These are phyloP conservation scores for Alternaria sp. DNA, from an alignment of 2,329 filamentous ascomycete genomes.

Conservation along the genomic window DNA sequence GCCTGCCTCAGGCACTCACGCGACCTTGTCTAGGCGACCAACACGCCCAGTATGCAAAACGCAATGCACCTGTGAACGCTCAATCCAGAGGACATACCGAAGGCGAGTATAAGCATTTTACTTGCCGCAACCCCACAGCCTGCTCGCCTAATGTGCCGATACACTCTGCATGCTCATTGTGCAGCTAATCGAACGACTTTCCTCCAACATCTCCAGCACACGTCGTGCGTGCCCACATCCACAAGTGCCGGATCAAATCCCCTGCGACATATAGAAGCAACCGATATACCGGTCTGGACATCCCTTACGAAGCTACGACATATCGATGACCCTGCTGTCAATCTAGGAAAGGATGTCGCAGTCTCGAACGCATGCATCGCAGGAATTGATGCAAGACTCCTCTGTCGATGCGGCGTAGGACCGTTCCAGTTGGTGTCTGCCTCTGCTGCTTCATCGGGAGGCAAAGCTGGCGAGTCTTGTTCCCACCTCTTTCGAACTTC, in stretches of 20 bases:
- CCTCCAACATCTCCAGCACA: neutral
- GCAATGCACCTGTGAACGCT: neutral
- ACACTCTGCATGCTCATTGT: neutral
- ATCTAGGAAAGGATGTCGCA: neutral
- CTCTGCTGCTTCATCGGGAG: neutral
- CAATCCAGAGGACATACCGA: neutral
- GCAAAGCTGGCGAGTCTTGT: neutral
- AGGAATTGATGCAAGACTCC: neutral
- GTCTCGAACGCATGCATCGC: neutral
- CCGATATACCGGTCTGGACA: neutral
- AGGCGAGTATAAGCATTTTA: slow-evolving; percentile 1
- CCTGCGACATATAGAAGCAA: neutral
- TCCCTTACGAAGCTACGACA: neutral
- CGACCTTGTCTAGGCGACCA: neutral
- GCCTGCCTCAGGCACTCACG: neutral
- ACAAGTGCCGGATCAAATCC: neutral
- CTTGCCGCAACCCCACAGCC: slow-evolving; percentile 1
- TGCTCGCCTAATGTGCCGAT: neutral
- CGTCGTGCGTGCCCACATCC: neutral
- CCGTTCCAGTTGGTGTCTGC: neutral
- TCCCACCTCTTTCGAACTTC: neutral
- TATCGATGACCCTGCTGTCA: neutral
- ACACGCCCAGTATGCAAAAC: neutral
- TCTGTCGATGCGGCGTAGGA: neutral
- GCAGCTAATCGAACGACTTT: neutral